phyloP scores from a whole-genome alignment of 2,329 filamentous ascomycete genomes.

The Helotiales sp. region DNA sequence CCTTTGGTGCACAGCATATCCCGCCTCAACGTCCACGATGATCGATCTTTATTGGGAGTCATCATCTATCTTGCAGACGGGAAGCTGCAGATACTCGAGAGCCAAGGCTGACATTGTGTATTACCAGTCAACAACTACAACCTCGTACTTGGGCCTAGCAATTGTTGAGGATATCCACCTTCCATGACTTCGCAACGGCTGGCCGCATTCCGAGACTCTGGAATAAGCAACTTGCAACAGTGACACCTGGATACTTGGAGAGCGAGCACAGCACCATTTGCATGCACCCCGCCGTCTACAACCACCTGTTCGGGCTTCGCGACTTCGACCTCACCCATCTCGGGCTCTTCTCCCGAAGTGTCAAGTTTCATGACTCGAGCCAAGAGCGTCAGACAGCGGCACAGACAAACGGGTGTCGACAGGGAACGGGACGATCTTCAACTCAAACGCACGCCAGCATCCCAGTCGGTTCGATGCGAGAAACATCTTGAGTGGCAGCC shows the following conservation, averaged over 20 bases:
- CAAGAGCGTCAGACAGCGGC: conserved; percentile 19
- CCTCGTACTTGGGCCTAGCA: neutral
- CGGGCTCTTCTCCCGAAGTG: conserved; percentile 25
- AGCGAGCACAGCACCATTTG: neutral
- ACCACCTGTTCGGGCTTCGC: conserved; percentile 15
- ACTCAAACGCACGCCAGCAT: neutral
- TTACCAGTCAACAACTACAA: neutral
- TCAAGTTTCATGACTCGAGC: conserved; percentile 33
- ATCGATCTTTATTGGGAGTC: conserved; percentile 17
- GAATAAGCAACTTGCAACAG: conserved; percentile 6
- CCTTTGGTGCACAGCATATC: neutral
- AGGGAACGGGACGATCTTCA: conserved; percentile 14
- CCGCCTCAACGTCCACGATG: conserved; percentile 3
- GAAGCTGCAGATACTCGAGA: neutral
- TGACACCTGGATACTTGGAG: conserved; percentile 9
- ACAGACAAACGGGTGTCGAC: conserved; percentile 19
- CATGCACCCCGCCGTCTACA: conserved; percentile 22
- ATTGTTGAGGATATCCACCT: neutral
- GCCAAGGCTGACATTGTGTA: neutral
- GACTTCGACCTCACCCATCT: conserved; percentile 15
- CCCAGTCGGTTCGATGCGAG: conserved; percentile 17
- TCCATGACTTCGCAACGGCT: conserved; percentile 13
- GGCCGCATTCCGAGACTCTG: neutral
- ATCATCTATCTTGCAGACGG: conserved; percentile 24
- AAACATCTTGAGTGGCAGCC: conserved; percentile 8